Evolutionary conservation across 2,329 filamentous ascomycete genomes (phyloP), one percentile per base, ranked within the genome.

Genomic region (Cladosporium sp.): DNA sequence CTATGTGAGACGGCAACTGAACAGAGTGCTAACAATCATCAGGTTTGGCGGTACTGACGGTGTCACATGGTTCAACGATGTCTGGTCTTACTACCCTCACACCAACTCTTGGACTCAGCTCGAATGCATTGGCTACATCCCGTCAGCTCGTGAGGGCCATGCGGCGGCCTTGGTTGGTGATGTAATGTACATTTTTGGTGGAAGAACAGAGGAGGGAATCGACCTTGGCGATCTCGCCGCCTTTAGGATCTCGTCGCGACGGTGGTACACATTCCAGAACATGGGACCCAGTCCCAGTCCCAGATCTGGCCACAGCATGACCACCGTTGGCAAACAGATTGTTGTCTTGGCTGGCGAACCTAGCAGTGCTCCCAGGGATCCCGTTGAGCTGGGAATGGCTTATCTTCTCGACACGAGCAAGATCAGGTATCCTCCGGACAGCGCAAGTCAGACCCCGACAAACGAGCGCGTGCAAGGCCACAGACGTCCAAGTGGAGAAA

Each of bases 241-340:
- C 8, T 89, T 89, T 69, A 79, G 84, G 43, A 88, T 88, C 60
- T 83, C 86, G 1, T 90, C 90, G 9, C 84, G 89, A 57, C 83
- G 93, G 53, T 99, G 93, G 93, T 99, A 97, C 68, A 99, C 93
- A 30, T 99, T 99, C 71, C 93, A 99, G 65, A 99, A 99, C 65
- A 99, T 99, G 93, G 93, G 93, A 0, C 91, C 91, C 3, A 95
- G 91, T 1, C 93, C 93, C 0, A 96, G 91, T 3, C 85, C 93
- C 27, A 81, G 93, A 54, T 97, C 92, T 13, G 93, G 93, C 1
- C 93, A 99, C 68, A 96, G 90, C 68, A 97, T 99, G 93, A 97
- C 93, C 2, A 85, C 90, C 2, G 89, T 92, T 56, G 89, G 89
- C 24, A 96, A 96, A 68, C 88, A 91, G 53, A 85, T 99, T 56